Evolutionary conservation across 352 stramenopile genomes (phyloP).

Genomic region (Achlya hypogyna): DNA sequence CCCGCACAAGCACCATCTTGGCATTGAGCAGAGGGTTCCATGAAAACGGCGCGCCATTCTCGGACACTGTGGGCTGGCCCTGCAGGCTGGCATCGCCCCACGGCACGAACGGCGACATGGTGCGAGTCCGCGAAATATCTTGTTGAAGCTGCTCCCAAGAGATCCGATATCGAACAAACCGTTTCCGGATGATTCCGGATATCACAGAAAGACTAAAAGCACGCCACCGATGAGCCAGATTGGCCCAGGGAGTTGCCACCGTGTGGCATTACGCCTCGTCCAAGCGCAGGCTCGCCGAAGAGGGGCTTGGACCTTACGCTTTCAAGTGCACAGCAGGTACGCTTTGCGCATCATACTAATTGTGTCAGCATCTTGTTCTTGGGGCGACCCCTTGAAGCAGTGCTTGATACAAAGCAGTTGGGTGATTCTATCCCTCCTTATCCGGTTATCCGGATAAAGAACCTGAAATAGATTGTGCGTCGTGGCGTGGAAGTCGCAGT

Average conservation of each 20-base stretch:
- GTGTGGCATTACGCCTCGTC: too few species aligned
- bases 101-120: not conserved
- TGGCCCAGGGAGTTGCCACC: too few species aligned
- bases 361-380: too few species aligned
- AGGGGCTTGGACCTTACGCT: too few species aligned
- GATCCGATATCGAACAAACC: not conserved
- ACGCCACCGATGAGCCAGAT: too few species aligned
- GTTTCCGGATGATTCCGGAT: not conserved
- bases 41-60: conserved; percentile 23
- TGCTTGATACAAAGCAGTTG: too few species aligned
- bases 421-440: not conserved
- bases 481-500: not conserved
- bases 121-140: not conserved
- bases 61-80: not conserved
- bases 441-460: not conserved
- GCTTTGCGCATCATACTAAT: too few species aligned
- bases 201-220: not conserved
- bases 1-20: conserved; percentile 47
- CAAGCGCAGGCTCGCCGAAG: too few species aligned
- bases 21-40: conserved; percentile 31
- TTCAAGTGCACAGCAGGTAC: too few species aligned
- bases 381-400: too few species aligned
- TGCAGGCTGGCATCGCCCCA: not conserved
- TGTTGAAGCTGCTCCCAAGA: conserved; percentile 1
- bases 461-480: not conserved